Evolutionary conservation across 179 eudicot genomes (phyloP).

Genomic region (Vitellaria paradoxa): DNA sequence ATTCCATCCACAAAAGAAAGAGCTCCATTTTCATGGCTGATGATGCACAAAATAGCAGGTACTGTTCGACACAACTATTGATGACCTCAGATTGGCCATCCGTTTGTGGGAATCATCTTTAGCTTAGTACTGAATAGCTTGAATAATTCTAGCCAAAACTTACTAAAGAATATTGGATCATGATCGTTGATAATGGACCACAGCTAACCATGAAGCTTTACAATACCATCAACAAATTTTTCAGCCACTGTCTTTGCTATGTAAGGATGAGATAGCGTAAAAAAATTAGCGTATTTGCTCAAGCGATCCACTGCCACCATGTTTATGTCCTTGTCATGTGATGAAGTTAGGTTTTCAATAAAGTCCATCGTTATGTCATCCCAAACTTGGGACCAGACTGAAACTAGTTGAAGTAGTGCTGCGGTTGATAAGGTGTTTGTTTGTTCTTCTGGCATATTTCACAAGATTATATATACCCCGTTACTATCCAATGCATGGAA

Average conservation of each 20-base stretch:
- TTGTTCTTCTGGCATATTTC: not conserved
- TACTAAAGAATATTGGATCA: not conserved
- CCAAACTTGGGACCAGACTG: not conserved
- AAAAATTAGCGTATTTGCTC: constrained; percentile 3
- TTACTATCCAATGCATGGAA: not conserved
- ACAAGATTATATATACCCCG: not conserved
- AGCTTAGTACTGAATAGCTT: not conserved
- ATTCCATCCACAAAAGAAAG: too few species aligned
- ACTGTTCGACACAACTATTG: not conserved
- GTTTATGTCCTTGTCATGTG: not conserved
- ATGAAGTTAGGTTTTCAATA: constrained; percentile 6
- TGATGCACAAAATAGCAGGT: too few species aligned
- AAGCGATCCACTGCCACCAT: not conserved
- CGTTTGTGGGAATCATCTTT: not conserved
- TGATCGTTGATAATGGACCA: constrained; percentile 1
- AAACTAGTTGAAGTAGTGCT: constrained; percentile 3
- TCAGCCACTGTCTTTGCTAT: constrained; percentile 9
- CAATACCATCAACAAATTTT: not conserved
- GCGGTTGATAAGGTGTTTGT: not conserved
- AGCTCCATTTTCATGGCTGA: too few species aligned
- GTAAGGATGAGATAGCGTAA: not conserved
- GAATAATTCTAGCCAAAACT: constrained; percentile 1
- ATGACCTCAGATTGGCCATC: too few species aligned
- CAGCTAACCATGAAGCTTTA: constrained; percentile 9
- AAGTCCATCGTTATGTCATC: constrained; percentile 15